These are phyloP conservation scores for Xylaria digitata DNA, from an alignment of 2,329 filamentous ascomycete species.

Conservation along the genomic window DNA sequence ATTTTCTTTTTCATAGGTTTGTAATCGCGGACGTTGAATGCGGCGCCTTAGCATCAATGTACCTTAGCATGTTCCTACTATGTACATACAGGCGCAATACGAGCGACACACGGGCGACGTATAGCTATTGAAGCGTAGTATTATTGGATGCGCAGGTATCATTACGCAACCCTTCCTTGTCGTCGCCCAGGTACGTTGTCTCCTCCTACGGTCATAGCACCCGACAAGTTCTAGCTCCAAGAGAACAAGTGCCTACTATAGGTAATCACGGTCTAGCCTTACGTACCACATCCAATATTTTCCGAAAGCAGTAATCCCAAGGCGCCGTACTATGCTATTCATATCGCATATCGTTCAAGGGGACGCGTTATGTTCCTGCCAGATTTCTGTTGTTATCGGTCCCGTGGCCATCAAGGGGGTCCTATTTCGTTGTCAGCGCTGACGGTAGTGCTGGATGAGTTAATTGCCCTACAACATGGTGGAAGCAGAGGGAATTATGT, in stretches of 20 bases:
- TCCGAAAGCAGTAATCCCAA: constrained; percentile 28
- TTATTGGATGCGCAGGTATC: background rate
- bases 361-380: constrained; percentile 25
- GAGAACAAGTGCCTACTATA: background rate
- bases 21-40: constrained; percentile 16
- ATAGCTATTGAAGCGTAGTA: no score
- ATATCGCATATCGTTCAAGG: constrained; percentile 13
- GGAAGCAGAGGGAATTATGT: background rate
- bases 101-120: no score
- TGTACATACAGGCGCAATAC: no score
- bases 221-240: constrained; percentile 6
- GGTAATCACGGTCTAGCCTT: constrained; percentile 12
- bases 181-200: no score
- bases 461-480: background rate
- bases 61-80: no score
- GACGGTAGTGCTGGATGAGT: constrained; percentile 11
- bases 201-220: constrained; percentile 4
- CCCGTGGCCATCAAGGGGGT: constrained; percentile 7
- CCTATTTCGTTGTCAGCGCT: constrained; percentile 22
- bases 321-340: constrained; percentile 10
- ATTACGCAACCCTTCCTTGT: background rate
- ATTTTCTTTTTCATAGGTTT: constrained; percentile 26
- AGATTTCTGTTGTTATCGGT: background rate
- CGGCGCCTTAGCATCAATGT: no score
- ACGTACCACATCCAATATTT: constrained; percentile 25